phyloP scores from a whole-genome alignment of 441 rosid genomes.

The Bruguiera hainesii region DNA sequence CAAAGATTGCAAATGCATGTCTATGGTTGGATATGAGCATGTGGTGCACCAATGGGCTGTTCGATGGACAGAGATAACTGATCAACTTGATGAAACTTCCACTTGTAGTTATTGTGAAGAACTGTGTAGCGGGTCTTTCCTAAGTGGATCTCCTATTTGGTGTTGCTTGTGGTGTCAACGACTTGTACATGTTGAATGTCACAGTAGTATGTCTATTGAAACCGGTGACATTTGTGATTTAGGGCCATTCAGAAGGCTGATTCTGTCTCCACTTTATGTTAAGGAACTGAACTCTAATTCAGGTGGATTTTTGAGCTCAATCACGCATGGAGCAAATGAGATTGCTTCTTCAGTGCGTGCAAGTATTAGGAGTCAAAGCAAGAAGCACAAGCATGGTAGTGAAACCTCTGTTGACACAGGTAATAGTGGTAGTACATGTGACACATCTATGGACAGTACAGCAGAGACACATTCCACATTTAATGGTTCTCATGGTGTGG shows the following conservation, averaged over 20 bases:
- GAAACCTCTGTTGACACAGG: slow-evolving; percentile 55
- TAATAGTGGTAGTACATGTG: slow-evolving; percentile 47
- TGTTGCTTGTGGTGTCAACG: slow-evolving; percentile 99
- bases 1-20: slow-evolving; percentile 83
- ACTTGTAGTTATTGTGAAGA: slow-evolving; percentile 92
- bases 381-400: slow-evolving; percentile 67
- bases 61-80: slow-evolving; percentile 85
- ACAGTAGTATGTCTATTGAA: slow-evolving; percentile 64
- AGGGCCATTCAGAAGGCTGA: slow-evolving; percentile 75
- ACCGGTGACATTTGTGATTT: slow-evolving; percentile 84
- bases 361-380: slow-evolving; percentile 82
- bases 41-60: slow-evolving; percentile 93
- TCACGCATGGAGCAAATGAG: slow-evolving; percentile 95
- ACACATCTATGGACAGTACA: slow-evolving; percentile 54
- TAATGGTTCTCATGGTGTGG: slow-evolving; percentile 43
- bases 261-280: slow-evolving; percentile 83
- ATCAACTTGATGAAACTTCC: slow-evolving; percentile 73
- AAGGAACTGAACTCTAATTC: slow-evolving; percentile 56
- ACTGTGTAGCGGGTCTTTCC: slow-evolving; percentile 85
- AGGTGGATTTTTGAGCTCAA: slow-evolving; percentile 82
- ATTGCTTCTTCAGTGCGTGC: slow-evolving; percentile 92
- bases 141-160: slow-evolving; percentile 98
- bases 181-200: slow-evolving; percentile 94
- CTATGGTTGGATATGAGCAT: slow-evolving; percentile 75
- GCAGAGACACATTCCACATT: slow-evolving; percentile 42